Evolutionary conservation across 305 asterid species (phyloP).

Genomic region (Fraxinus velutina): DNA sequence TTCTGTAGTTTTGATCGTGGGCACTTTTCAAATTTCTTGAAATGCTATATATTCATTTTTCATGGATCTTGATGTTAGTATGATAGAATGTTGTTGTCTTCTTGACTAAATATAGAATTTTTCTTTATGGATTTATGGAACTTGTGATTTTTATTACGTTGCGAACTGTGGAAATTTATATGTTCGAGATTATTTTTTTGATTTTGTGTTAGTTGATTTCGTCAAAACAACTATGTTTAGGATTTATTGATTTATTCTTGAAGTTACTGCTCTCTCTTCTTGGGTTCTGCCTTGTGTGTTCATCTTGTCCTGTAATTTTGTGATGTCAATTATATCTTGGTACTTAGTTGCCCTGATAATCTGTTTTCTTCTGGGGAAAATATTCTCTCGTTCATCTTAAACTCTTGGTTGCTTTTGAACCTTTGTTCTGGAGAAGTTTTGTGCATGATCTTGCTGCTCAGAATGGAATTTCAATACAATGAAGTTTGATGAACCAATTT

Average conservation of each 20-base stretch:
- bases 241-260: neutral
- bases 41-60: neutral
- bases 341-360: neutral
- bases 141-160: neutral
- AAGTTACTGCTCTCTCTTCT: neutral
- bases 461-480: neutral
- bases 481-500: neutral
- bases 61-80: constrained; percentile 25
- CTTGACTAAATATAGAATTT: constrained; percentile 1
- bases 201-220: neutral
- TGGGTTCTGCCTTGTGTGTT: neutral
- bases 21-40: constrained; percentile 19
- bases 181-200: neutral
- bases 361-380: neutral
- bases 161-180: neutral
- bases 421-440: neutral
- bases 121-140: constrained; percentile 1
- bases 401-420: neutral
- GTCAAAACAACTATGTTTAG: neutral
- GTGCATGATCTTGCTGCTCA: neutral
- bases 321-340: neutral
- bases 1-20: constrained; percentile 1
- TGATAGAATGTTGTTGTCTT: constrained; percentile 2
- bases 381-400: neutral
- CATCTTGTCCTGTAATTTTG: neutral